Evolutionary conservation across 768 basidiomycete species (phyloP).

Genomic region (Phanerodontia chrysosporium): DNA sequence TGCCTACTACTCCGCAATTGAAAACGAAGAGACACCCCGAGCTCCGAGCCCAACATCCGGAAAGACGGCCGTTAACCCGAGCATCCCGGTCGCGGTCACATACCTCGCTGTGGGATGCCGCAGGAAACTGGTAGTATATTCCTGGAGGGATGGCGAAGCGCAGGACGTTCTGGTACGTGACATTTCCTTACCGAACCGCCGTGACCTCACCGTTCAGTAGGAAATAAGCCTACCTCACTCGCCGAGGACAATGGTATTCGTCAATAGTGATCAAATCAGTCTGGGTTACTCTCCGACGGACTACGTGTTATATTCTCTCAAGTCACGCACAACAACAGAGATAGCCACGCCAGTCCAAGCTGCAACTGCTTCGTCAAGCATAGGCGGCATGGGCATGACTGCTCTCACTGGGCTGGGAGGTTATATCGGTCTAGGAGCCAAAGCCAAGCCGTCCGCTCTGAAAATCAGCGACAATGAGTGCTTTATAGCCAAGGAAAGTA

Average conservation of each 20-base stretch:
- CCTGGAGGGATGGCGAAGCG: constrained; percentile 81
- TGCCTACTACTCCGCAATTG: constrained; percentile 60
- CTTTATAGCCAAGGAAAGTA: constrained; percentile 77
- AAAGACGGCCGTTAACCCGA: constrained; percentile 14
- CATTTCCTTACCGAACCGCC: no score
- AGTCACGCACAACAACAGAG: constrained; percentile 53
- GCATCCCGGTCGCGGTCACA: constrained; percentile 68
- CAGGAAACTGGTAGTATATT: constrained; percentile 78
- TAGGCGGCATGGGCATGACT: constrained; percentile 55
- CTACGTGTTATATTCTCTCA: constrained; percentile 68
- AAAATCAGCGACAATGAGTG: constrained; percentile 57
- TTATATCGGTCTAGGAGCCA: constrained; percentile 79
- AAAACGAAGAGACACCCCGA: constrained; percentile 32
- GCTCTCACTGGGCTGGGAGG: constrained; percentile 75
- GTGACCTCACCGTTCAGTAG: no score
- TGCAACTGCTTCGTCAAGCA: constrained; percentile 34
- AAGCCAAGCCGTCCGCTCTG: constrained; percentile 61
- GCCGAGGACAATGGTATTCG: constrained; percentile 78
- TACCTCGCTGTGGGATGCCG: constrained; percentile 81
- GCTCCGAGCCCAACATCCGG: constrained; percentile 10
- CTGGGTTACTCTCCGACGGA: constrained; percentile 81
- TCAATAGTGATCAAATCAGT: constrained; percentile 55
- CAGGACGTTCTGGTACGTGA: constrained; percentile 61
- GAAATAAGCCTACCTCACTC: constrained; percentile 86
- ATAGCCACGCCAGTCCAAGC: constrained; percentile 38